Percentiles rank a stretch among this genome's conserved stretches.
These are phyloP conservation scores for Penicillium lividum DNA, from an alignment of 495 filamentous ascomycete genomes.

Conservation along the genomic window DNA sequence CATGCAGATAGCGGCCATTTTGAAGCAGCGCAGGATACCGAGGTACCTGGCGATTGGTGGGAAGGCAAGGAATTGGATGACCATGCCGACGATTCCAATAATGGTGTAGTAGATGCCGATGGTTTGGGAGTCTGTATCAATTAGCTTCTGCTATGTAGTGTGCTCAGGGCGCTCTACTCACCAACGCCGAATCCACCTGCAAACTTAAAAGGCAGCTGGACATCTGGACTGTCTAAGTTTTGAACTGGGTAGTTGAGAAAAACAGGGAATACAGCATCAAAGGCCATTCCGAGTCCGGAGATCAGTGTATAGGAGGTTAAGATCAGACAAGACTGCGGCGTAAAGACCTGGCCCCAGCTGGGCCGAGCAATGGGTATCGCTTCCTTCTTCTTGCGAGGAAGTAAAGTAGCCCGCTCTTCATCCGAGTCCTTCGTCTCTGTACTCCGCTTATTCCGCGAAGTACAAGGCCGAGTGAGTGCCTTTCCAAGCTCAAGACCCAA, in stretches of 20 bases:
- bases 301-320: slow-evolving; percentile 73
- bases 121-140: slow-evolving; percentile 49
- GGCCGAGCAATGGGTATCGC: slow-evolving; percentile 37
- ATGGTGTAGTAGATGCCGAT: slow-evolving; percentile 79
- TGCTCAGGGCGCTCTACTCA: slow-evolving; percentile 17
- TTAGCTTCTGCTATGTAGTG: not conserved
- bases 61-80: slow-evolving; percentile 80
- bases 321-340: slow-evolving; percentile 72
- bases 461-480: slow-evolving; percentile 34
- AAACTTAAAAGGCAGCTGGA: slow-evolving; percentile 74
- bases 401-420: slow-evolving; percentile 45
- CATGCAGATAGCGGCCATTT: slow-evolving; percentile 58
- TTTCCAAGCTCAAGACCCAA: slow-evolving; percentile 69
- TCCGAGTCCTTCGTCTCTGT: slow-evolving; percentile 20
- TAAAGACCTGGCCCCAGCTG: slow-evolving; percentile 67
- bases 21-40: slow-evolving; percentile 71
- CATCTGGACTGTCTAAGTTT: slow-evolving; percentile 49
- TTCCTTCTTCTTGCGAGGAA: slow-evolving; percentile 16
- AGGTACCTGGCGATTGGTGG: slow-evolving; percentile 65
- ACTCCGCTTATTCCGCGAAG: slow-evolving; percentile 21
- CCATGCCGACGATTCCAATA: slow-evolving; percentile 69
- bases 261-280: slow-evolving; percentile 77
- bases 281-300: slow-evolving; percentile 74
- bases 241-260: slow-evolving; percentile 75
- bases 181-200: slow-evolving; percentile 72